These are phyloP conservation scores for Cryptococcus hybrid DNA, from an alignment of 1,284 basidiomycete species.

Conservation along the genomic window DNA sequence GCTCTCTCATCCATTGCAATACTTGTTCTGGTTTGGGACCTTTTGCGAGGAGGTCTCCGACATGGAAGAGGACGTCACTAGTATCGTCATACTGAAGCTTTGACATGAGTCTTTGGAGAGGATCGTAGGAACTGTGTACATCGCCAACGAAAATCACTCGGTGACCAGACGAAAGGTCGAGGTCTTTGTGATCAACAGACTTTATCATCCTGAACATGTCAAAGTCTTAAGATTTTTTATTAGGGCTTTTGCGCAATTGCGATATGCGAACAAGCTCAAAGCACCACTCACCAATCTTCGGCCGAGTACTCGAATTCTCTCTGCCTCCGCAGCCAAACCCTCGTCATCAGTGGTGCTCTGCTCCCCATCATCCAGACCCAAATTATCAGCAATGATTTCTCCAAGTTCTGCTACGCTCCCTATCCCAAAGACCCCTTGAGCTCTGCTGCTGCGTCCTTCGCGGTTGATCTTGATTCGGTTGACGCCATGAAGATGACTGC, in stretches of 20 bases:
- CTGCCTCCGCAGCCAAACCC: background rate
- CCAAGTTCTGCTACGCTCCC: slow-evolving; percentile 21
- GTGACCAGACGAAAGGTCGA: slow-evolving; percentile 27
- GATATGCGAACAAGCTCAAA: too few species aligned
- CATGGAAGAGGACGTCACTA: slow-evolving; percentile 69
- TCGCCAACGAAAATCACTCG: slow-evolving; percentile 76
- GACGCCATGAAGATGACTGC: slow-evolving; percentile 33
- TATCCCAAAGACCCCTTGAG: slow-evolving; percentile 22
- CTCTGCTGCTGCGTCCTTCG: slow-evolving; percentile 7
- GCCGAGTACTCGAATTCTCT: too few species aligned
- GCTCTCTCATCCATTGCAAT: slow-evolving; percentile 61
- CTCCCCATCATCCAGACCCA: slow-evolving; percentile 2
- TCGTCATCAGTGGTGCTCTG: slow-evolving; percentile 2
- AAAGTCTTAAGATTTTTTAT: slow-evolving; percentile 28
- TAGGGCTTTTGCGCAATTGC: too few species aligned
- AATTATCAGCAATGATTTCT: slow-evolving; percentile 11
- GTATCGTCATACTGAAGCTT: slow-evolving; percentile 60
- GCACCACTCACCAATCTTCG: too few species aligned
- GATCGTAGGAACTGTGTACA: slow-evolving; percentile 72
- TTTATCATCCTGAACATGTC: slow-evolving; percentile 41
- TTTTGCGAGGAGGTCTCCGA: slow-evolving; percentile 77
- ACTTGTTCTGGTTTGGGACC: slow-evolving; percentile 64
- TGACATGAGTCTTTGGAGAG: slow-evolving; percentile 65
- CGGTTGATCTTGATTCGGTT: slow-evolving; percentile 9
- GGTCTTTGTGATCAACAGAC: slow-evolving; percentile 26